Conservation (phyloP, 139 green algal genomes). For the Chlamydomonas urium region DNA sequence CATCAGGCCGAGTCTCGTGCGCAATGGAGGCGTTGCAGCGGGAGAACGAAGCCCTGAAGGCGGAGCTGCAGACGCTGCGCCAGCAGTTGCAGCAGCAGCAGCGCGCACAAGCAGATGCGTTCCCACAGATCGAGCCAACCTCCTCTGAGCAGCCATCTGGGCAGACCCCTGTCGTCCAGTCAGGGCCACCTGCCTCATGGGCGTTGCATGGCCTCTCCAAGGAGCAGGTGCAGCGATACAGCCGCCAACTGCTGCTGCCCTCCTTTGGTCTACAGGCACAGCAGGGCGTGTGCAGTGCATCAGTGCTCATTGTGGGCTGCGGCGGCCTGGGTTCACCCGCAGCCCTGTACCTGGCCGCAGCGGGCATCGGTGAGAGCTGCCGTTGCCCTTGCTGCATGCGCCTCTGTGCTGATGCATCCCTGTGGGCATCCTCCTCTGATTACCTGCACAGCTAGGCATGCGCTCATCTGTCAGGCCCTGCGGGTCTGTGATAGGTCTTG, state of each 20-base stretch:
- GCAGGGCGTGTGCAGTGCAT: slow-evolving; percentile 49
- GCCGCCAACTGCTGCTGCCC: slow-evolving; percentile 78
- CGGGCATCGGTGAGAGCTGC: slow-evolving; percentile 61
- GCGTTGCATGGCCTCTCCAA: slow-evolving; percentile 55
- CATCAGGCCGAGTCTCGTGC: too few species aligned
- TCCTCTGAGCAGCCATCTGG: too few species aligned
- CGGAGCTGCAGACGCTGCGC: not conserved
- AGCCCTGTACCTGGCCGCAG: slow-evolving; percentile 79
- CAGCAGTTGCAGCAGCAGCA: slow-evolving; percentile 4
- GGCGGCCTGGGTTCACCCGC: slow-evolving; percentile 84
- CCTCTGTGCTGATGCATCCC: too few species aligned
- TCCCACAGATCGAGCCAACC: too few species aligned
- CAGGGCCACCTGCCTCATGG: too few species aligned
- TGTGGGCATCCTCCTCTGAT: too few species aligned
- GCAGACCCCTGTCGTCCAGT: too few species aligned
- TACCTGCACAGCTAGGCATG: too few species aligned
- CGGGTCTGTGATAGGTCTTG: too few species aligned
- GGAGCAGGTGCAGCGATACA: slow-evolving; percentile 73
- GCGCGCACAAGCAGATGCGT: too few species aligned
- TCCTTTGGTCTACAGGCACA: slow-evolving; percentile 77
- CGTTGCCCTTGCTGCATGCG: too few species aligned
- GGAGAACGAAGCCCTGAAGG: not conserved
- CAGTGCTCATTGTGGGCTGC: slow-evolving; percentile 81
- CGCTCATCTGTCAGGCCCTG: too few species aligned
- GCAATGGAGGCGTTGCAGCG: not conserved